Conservation (phyloP, 768 basidiomycete genomes). For the Solioccasus polychromus region DNA sequence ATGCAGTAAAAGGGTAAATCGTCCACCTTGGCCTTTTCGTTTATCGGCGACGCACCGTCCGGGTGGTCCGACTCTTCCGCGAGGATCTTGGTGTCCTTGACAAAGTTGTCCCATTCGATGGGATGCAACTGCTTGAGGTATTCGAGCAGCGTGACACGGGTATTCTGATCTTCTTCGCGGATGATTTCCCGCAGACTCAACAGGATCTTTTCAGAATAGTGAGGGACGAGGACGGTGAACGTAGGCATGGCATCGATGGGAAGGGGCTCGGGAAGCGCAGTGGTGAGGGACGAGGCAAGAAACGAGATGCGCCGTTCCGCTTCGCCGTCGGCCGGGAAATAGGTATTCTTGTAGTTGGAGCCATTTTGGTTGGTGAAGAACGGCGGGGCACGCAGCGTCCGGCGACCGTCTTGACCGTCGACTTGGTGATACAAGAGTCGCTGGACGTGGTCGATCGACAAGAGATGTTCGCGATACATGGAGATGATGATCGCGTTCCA, state of each 20-base stretch:
- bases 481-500: slow-evolving; percentile 99
- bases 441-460: slow-evolving; percentile 98
- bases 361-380: slow-evolving; percentile 95
- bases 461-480: slow-evolving; percentile 98
- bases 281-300: slow-evolving; percentile 97
- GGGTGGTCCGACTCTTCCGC: slow-evolving; percentile 78
- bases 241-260: slow-evolving; percentile 99
- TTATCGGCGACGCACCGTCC: slow-evolving; percentile 49
- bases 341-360: slow-evolving; percentile 68
- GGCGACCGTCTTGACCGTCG: slow-evolving; percentile 82
- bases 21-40: slow-evolving; percentile 84
- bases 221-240: slow-evolving; percentile 98
- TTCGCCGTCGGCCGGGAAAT: slow-evolving; percentile 93
- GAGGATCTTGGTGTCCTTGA: slow-evolving; percentile 98
- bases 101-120: slow-evolving; percentile 99
- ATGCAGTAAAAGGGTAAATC: slow-evolving; percentile 99
- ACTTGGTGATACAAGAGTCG: slow-evolving; percentile 96
- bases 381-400: slow-evolving; percentile 92
- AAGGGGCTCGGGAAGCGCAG: slow-evolving; percentile 90
- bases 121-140: slow-evolving; percentile 99
- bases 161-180: slow-evolving; percentile 94
- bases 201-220: slow-evolving; percentile 98
- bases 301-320: slow-evolving; percentile 98
- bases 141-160: slow-evolving; percentile 94
- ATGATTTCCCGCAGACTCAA: slow-evolving; percentile 97